phyloP scores from a whole-genome alignment of 345 rosid species.

The Eucalyptus leucophloia region DNA sequence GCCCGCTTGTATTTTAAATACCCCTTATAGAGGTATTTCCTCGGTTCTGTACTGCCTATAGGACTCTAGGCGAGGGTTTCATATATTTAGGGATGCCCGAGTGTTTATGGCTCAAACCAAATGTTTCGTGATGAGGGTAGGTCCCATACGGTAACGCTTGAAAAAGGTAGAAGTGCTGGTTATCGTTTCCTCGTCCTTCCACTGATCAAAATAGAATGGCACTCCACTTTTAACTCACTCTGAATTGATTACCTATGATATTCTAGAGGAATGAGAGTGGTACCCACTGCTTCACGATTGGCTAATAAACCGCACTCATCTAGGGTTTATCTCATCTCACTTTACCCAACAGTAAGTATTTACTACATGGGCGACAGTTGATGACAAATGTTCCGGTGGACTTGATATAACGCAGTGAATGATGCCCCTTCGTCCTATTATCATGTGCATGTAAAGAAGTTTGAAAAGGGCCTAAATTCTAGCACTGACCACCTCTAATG shows the following conservation, averaged over 20 bases:
- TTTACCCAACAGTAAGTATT: background rate
- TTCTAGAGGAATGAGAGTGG: background rate
- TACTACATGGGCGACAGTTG: too few species aligned
- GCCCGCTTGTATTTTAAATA: background rate
- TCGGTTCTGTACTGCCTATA: background rate
- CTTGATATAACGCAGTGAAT: too few species aligned
- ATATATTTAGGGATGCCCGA: background rate
- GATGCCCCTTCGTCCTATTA: too few species aligned
- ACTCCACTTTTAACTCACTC: fast-evolving
- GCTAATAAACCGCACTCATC: background rate
- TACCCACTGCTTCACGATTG: background rate
- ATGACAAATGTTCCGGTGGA: background rate
- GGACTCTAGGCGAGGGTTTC: background rate
- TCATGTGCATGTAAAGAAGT: too few species aligned
- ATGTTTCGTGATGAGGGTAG: background rate
- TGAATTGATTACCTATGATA: background rate
- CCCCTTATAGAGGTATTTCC: background rate
- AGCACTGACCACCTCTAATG: background rate
- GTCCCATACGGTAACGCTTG: background rate
- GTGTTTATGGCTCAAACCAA: background rate
- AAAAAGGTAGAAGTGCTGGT: fast-evolving
- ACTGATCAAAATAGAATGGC: background rate
- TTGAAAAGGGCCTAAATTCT: background rate
- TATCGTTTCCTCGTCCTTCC: background rate
- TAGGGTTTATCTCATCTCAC: background rate